Base-by-base conservation (phyloP, 176 grass and related monocot genomes). In the Oryza australiensis region DNA sequence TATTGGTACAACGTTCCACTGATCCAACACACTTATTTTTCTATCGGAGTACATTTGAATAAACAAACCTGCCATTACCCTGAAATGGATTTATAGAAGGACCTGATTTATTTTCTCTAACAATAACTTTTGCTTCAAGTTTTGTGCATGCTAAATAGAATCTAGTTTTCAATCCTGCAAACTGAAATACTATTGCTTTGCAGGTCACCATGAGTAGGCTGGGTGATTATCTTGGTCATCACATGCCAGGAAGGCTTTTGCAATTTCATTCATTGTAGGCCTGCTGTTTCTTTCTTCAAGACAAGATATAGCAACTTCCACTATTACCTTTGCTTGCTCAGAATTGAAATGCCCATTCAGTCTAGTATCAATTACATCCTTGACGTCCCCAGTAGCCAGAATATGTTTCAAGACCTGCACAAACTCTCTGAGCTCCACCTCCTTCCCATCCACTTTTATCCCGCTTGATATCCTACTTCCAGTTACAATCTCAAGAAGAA, bases 201-300 rank as follows among this genome's bases (percentile, higher is more conserved):
- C 22, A 63, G 62, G 9, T 89, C 72, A 89, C 71, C 87, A 82
- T 65, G 77, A 82, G 70, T 84, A 86, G 63, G 87, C 82, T 14
- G 87, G 83, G 27, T 89, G 77, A 89, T 68, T 66, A 34, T 86
- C 90, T 26, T 74, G 46, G 35, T 94, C 88, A 62, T 82, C 87
- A 77, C 76, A 90, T 32, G 79, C 66, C 49, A 88, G 65, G 2
- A 95, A 72, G 33, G 46, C 12, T 80, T 74, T 92, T 57, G 86
- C 85, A 82, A 86, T 85, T 51, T 88, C 68, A 82, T 90, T 45
- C 87, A 92, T 95, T 66, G 85, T 83, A n/a, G 87, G 93, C 20
- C 90, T 90, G 32, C 4, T 77, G 30, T 84, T 88, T 76, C 75
- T 86, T 63, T 92, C 87, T 88, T 86, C 87, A 76, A 90, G 79